Evolutionary conservation across 1,284 basidiomycete genomes (phyloP), one percentile per base, ranked within the genome.

Genomic region (Thecaphora thlaspeos): DNA sequence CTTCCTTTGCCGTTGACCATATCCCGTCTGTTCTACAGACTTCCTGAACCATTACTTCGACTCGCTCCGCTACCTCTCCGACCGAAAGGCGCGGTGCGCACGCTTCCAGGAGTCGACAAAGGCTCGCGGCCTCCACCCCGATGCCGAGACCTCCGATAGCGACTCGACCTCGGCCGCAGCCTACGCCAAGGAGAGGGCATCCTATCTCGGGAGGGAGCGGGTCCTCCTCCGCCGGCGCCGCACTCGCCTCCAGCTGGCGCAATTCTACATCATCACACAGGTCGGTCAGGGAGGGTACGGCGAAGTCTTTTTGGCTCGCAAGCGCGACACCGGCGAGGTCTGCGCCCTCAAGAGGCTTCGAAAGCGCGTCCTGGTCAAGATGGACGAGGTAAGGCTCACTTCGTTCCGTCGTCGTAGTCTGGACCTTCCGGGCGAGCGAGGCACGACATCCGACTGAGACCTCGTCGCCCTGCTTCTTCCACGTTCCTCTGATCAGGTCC

Each of bases 101-200:
- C 76, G 79, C 86, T 48, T 94, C 89, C 89, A 92, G 94, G 81
- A 66, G 7, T 56, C 50, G 2, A 71, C 71, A 21, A 61, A 56
- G 34, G 21, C 61, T 17, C 59, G 59, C 36, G 51, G 66, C n/a
- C 21, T 67, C 40, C 48, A 56, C 17, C 41, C 51, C 17, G 51
- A 62, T 22, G 19, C 28, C 22, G 47, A 44, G 22, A 10, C 28
- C 41, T 17, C 42, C 84, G 91, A 40, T 87, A 89, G 18, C 93
- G 94, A 79, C 82, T 94, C 47, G 84, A 86, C 58, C 85, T 95
- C 36, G 88, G 95, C 55, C 79, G 60, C 55, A 79, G 60, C 55
- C 46, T 73, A 68, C 40, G 48, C 55, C 42, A 56, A 54, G 34
- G 73, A 70, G 43, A 56, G 60, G 18, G 48, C 55, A 34, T 65